Evolutionary conservation across 176 grass and related monocot species (phyloP).

Genomic region (Rhynchospora tenuis): DNA sequence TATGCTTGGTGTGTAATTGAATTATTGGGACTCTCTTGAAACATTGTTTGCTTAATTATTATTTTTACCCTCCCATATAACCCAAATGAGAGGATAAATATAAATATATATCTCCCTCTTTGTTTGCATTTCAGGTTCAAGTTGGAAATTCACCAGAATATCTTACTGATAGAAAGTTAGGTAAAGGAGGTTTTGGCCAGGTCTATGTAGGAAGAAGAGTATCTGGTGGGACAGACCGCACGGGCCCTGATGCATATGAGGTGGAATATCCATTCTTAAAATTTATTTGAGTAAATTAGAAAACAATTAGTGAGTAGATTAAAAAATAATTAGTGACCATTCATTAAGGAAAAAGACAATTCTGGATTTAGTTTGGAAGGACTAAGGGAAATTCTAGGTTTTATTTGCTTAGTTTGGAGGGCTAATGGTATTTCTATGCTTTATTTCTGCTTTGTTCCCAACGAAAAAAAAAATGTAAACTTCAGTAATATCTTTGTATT

Average conservation of each 20-base stretch:
- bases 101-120: background rate
- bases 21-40: background rate
- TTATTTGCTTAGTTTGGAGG: too few species aligned
- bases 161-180: conserved; percentile 79
- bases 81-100: background rate
- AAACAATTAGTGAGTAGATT: background rate
- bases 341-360: background rate
- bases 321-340: background rate
- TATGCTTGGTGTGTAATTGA: background rate
- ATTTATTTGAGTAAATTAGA: background rate
- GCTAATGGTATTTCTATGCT: too few species aligned
- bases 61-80: background rate
- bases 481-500: background rate
- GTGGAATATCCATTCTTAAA: conserved; percentile 31
- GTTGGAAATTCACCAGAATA: conserved; percentile 91
- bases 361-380: background rate
- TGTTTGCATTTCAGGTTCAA: conserved; percentile 62
- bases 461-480: background rate
- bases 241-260: conserved; percentile 86
- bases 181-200: conserved; percentile 99
- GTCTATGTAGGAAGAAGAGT: conserved; percentile 91
- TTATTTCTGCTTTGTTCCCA: background rate
- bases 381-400: background rate
- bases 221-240: conserved; percentile 58
- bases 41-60: background rate